These are phyloP conservation scores for Aspergillus awamori DNA, from an alignment of 2,329 filamentous ascomycete genomes.

Conservation along the genomic window DNA sequence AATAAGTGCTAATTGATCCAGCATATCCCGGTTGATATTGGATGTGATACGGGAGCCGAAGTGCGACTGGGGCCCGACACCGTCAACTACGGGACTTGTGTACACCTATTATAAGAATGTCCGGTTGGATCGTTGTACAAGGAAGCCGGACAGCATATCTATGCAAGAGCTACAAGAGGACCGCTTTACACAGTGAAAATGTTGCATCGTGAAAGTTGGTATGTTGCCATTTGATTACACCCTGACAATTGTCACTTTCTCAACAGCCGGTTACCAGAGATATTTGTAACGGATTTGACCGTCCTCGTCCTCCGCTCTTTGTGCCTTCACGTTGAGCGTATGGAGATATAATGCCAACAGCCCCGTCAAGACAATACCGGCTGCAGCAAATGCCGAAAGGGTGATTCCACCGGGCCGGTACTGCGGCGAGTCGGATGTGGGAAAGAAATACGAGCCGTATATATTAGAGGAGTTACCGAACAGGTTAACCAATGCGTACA, in stretches of 20 bases:
- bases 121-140: no score
- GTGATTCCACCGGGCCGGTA: conserved; percentile 23
- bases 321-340: conserved; percentile 10
- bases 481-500: conserved; percentile 25
- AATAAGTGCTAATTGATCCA: background rate
- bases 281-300: conserved; percentile 17
- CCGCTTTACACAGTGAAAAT: no score
- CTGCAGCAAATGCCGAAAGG: conserved; percentile 22
- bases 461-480: conserved; percentile 26
- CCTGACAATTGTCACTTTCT: background rate
- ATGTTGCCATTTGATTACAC: background rate
- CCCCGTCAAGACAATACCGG: conserved; percentile 15
- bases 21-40: background rate
- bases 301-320: conserved; percentile 12
- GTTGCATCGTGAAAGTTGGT: no score
- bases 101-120: no score
- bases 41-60: no score
- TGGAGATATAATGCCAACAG: conserved; percentile 13
- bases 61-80: no score
- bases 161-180: no score
- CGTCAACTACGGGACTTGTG: no score
- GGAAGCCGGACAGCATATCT: no score
- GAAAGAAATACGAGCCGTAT: conserved; percentile 28
- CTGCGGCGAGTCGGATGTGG: conserved; percentile 18
- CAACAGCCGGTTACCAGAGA: conserved; percentile 5